These are phyloP conservation scores for Yamadazyma kanchanaburiensis DNA, from an alignment of 1,139 yeast species.

Conservation along the genomic window DNA sequence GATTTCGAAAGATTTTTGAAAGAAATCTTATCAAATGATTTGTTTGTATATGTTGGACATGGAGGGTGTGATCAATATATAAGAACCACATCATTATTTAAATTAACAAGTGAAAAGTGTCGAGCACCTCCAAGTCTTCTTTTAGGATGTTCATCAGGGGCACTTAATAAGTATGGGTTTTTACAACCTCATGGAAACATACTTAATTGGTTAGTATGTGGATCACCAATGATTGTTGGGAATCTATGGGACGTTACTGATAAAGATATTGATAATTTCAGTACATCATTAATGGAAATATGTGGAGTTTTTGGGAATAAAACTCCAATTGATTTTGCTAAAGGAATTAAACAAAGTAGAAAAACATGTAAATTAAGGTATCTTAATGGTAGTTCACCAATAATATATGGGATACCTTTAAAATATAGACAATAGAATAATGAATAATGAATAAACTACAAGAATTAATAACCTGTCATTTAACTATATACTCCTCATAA, in stretches of 20 bases:
- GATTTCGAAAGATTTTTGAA: slow-evolving; percentile 39
- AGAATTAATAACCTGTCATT: neutral
- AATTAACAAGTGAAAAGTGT: slow-evolving; percentile 14
- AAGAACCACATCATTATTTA: slow-evolving; percentile 30
- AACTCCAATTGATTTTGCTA: slow-evolving; percentile 8
- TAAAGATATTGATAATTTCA: slow-evolving; percentile 84
- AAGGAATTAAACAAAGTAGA: slow-evolving; percentile 43
- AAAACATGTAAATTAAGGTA: slow-evolving; percentile 55
- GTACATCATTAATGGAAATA: slow-evolving; percentile 51
- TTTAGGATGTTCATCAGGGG: slow-evolving; percentile 92
- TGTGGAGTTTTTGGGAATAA: slow-evolving; percentile 52
- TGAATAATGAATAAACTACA: neutral
- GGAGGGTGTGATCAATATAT: slow-evolving; percentile 92
- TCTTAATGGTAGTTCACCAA: slow-evolving; percentile 32
- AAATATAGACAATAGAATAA: no score
- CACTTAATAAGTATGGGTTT: slow-evolving; percentile 54
- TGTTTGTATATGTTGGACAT: slow-evolving; percentile 88
- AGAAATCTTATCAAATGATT: slow-evolving; percentile 37
- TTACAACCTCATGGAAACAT: slow-evolving; percentile 78
- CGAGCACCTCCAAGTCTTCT: slow-evolving; percentile 66
- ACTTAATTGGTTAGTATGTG: slow-evolving; percentile 71
- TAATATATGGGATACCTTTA: slow-evolving; percentile 28
- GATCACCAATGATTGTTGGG: slow-evolving; percentile 78
- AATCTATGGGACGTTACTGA: slow-evolving; percentile 98
- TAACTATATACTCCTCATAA: no score